Conservation (phyloP, 352 stramenopile genomes). For the Globisporangium iwayamae region DNA sequence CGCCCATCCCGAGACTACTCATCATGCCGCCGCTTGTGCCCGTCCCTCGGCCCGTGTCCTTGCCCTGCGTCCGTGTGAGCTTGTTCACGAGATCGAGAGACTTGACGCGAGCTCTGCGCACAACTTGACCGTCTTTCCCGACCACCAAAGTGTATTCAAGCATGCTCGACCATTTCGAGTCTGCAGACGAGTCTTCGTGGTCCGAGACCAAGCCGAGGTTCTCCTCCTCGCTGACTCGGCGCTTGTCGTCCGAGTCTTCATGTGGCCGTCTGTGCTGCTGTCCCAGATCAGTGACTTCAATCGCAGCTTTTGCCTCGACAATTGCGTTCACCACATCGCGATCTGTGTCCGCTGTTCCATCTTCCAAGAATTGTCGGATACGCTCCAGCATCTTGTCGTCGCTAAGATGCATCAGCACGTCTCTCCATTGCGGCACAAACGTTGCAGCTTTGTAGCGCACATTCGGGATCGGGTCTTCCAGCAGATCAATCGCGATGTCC, state of each 20-base stretch:
- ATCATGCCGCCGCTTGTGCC: slow-evolving; percentile 21
- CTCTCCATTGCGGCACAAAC: slow-evolving; percentile 63
- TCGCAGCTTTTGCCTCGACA: slow-evolving; percentile 36
- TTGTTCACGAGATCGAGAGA: slow-evolving; percentile 80
- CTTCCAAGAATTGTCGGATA: slow-evolving; percentile 67
- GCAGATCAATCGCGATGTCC: slow-evolving; percentile 67
- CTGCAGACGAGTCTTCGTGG: slow-evolving; percentile 73
- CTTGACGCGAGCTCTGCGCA: slow-evolving; percentile 76
- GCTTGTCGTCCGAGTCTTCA: slow-evolving; percentile 63
- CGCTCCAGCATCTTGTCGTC: slow-evolving; percentile 76
- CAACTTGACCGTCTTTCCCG: slow-evolving; percentile 80
- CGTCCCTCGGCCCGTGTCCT: slow-evolving; percentile 42
- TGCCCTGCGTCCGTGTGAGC: slow-evolving; percentile 44
- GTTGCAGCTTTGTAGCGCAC: slow-evolving; percentile 71
- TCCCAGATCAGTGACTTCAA: slow-evolving; percentile 38
- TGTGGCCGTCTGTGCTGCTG: slow-evolving; percentile 32
- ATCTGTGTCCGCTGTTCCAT: slow-evolving; percentile 53
- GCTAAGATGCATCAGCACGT: slow-evolving; percentile 40
- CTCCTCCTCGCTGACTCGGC: slow-evolving; percentile 58
- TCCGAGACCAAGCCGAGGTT: slow-evolving; percentile 53
- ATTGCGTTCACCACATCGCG: slow-evolving; percentile 59
- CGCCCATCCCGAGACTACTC: slow-evolving; percentile 19
- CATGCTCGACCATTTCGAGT: slow-evolving; percentile 86
- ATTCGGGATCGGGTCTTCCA: slow-evolving; percentile 73
- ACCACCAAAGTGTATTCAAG: slow-evolving; percentile 84